Evolutionary conservation across 768 basidiomycete species (phyloP).

Genomic region (Suillus spraguei): DNA sequence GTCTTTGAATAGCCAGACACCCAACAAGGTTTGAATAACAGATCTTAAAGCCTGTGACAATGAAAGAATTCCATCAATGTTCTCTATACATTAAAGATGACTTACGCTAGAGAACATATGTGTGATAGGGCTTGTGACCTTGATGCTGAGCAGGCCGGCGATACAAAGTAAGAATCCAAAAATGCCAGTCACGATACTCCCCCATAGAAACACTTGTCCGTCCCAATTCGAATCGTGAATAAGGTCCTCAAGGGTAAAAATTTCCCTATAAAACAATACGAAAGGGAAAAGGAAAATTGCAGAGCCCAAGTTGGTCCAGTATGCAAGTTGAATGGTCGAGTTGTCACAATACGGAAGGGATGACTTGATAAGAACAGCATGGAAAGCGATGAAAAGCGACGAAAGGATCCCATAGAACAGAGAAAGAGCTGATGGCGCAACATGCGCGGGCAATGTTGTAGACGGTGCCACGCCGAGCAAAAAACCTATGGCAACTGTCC

Average conservation of each 20-base stretch:
- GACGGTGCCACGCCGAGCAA: slow-evolving; percentile 73
- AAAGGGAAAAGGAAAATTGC: slow-evolving; percentile 66
- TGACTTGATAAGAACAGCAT: slow-evolving; percentile 74
- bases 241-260: slow-evolving; percentile 41
- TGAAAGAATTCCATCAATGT: slow-evolving; percentile 12
- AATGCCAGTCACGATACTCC: slow-evolving; percentile 68
- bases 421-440: slow-evolving; percentile 55
- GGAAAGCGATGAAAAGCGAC: slow-evolving; percentile 74
- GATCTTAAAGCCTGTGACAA: slow-evolving; percentile 68
- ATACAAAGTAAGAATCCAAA: slow-evolving; percentile 83
- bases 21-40: slow-evolving; percentile 81
- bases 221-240: slow-evolving; percentile 48
- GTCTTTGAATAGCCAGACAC: slow-evolving; percentile 77
- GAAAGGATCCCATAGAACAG: slow-evolving; percentile 73
- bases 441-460: slow-evolving; percentile 39
- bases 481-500: slow-evolving; percentile 73
- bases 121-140: slow-evolving; percentile 80
- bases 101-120: slow-evolving; percentile 84
- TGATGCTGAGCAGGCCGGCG: slow-evolving; percentile 79
- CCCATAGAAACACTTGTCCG: slow-evolving; percentile 59
- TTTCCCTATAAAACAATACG: slow-evolving; percentile 60
- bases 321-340: slow-evolving; percentile 73
- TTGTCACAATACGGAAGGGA: slow-evolving; percentile 70
- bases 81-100: slow-evolving; percentile 19
- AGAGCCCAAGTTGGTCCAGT: slow-evolving; percentile 78